phyloP scores from a whole-genome alignment of 305 asterid species.

The Fraxinus paxiana region DNA sequence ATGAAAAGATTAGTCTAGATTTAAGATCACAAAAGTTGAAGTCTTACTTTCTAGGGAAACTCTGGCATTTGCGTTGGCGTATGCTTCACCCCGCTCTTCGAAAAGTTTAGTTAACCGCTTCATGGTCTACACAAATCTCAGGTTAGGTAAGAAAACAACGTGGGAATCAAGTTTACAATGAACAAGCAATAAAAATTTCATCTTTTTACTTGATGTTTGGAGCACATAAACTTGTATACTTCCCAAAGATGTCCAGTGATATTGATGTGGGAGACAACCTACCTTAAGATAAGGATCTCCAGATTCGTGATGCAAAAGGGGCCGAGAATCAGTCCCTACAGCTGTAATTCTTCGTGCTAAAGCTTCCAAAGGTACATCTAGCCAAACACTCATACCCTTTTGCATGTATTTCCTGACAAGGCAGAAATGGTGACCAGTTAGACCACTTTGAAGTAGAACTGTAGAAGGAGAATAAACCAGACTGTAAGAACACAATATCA shows the following conservation, averaged over 20 bases:
- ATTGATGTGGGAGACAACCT: background rate
- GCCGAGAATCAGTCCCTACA: constrained; percentile 72
- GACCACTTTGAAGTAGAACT: background rate
- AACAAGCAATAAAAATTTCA: background rate
- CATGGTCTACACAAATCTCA: constrained; percentile 47
- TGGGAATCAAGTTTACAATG: background rate
- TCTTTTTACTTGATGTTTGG: background rate
- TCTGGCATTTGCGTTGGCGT: constrained; percentile 60
- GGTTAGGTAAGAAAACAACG: background rate
- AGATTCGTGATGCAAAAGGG: constrained; percentile 58
- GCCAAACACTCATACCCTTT: constrained; percentile 76
- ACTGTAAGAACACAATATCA: constrained; percentile 1
- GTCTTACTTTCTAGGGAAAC: constrained; percentile 65
- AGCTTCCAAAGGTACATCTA: constrained; percentile 85
- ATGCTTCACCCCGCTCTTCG: constrained; percentile 71
- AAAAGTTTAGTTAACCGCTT: constrained; percentile 52
- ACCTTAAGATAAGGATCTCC: constrained; percentile 76
- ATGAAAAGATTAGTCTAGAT: background rate
- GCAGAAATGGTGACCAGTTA: constrained; percentile 7
- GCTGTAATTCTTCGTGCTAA: constrained; percentile 73
- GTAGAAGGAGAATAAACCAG: constrained; percentile 11
- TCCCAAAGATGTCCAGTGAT: background rate
- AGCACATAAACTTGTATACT: background rate
- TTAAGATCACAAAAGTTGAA: background rate
- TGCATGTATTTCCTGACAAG: constrained; percentile 70